These are phyloP conservation scores for Kazachstania kunashirensis DNA, from an alignment of 805 yeast genomes.

Conservation along the genomic window DNA sequence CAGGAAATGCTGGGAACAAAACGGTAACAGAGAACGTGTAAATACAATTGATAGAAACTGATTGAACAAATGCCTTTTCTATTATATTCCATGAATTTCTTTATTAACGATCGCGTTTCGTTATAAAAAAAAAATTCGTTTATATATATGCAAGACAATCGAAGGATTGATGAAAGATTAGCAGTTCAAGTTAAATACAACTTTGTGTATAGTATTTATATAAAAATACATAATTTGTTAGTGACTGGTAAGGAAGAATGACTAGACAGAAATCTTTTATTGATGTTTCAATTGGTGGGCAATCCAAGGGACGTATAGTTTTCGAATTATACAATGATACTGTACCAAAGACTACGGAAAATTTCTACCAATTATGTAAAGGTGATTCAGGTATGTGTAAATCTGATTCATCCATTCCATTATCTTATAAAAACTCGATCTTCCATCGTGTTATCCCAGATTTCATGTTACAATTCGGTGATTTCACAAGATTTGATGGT, in stretches of 20 bases:
- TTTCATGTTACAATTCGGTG: slow-evolving; percentile 95
- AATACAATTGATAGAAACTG: slow-evolving; percentile 20
- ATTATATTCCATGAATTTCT: not conserved
- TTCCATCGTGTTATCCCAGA: slow-evolving; percentile 87
- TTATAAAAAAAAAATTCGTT: too few species aligned
- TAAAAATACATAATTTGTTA: too few species aligned
- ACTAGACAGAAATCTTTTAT: slow-evolving; percentile 51
- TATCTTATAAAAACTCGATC: slow-evolving; percentile 71
- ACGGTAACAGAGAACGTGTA: slow-evolving; percentile 44
- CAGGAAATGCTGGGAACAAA: slow-evolving; percentile 50
- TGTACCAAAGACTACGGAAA: slow-evolving; percentile 84
- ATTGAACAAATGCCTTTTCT: not conserved
- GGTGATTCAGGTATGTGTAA: slow-evolving; percentile 57
- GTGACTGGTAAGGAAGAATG: slow-evolving; percentile 1
- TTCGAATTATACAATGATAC: slow-evolving; percentile 64
- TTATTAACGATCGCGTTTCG: too few species aligned
- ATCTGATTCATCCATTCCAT: slow-evolving; percentile 36
- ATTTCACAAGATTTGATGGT: slow-evolving; percentile 64
- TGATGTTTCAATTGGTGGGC: slow-evolving; percentile 68
- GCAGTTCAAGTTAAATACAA: too few species aligned
- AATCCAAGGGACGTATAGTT: slow-evolving; percentile 62
- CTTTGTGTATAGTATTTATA: too few species aligned
- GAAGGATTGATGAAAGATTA: too few species aligned
- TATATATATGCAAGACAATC: too few species aligned
- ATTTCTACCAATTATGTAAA: slow-evolving; percentile 79